phyloP scores from a whole-genome alignment of 805 yeast genomes.

The Peterozyma toletana region DNA sequence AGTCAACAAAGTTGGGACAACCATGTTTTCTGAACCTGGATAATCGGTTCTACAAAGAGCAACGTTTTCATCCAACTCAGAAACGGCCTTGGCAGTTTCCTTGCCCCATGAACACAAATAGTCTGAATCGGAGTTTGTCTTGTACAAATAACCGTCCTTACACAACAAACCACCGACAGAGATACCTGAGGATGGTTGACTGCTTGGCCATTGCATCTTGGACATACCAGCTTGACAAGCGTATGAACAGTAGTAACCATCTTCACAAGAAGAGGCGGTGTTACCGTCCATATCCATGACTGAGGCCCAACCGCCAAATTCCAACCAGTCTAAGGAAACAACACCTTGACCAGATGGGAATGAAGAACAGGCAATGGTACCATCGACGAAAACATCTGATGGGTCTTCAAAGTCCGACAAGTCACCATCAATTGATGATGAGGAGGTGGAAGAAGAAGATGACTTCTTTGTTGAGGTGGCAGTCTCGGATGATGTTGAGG shows the following conservation, averaged over 20 bases:
- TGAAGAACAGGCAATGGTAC: slow-evolving; percentile 56
- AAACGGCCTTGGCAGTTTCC: slow-evolving; percentile 60
- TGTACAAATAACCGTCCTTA: slow-evolving; percentile 78
- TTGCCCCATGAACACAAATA: slow-evolving; percentile 87
- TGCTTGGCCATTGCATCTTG: slow-evolving; percentile 94
- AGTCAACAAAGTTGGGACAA: slow-evolving; percentile 75
- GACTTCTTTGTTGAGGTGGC: slow-evolving; percentile 16
- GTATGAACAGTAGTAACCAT: slow-evolving; percentile 93
- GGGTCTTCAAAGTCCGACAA: slow-evolving; percentile 42
- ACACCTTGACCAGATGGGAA: slow-evolving; percentile 79
- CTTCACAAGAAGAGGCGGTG: slow-evolving; percentile 68
- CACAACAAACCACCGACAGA: slow-evolving; percentile 92
- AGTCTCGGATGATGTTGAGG: slow-evolving; percentile 9
- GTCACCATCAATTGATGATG: slow-evolving; percentile 42
- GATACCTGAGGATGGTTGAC: slow-evolving; percentile 83
- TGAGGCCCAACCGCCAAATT: slow-evolving; percentile 44
- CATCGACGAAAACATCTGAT: slow-evolving; percentile 54
- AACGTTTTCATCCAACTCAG: slow-evolving; percentile 55
- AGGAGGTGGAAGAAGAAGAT: slow-evolving; percentile 23
- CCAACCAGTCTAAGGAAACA: slow-evolving; percentile 49
- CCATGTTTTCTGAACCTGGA: slow-evolving; percentile 99
- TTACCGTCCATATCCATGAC: slow-evolving; percentile 39
- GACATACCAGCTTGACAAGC: slow-evolving; percentile 99
- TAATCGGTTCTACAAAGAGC: slow-evolving; percentile 97
- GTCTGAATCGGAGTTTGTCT: slow-evolving; percentile 45